Evolutionary conservation across 176 grass and related monocot species (phyloP).

Genomic region (Pontederia crassipes): DNA sequence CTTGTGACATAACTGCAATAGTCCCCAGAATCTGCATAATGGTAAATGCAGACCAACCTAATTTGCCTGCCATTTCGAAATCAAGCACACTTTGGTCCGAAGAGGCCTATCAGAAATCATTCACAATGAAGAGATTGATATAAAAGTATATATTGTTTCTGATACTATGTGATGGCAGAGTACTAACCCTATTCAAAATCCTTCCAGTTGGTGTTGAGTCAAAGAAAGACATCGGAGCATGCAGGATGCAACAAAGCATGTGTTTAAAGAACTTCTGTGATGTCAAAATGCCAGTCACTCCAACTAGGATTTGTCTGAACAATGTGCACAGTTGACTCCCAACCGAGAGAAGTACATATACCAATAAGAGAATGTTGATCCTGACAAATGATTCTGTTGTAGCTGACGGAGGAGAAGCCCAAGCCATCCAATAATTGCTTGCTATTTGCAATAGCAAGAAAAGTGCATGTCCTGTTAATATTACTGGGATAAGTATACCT

Average conservation of each 20-base stretch:
- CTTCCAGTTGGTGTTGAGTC: slow-evolving; percentile 38
- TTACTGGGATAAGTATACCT: slow-evolving; percentile 59
- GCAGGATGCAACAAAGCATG: slow-evolving; percentile 19
- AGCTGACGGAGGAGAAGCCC: slow-evolving; percentile 61
- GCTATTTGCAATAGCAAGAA: slow-evolving; percentile 83
- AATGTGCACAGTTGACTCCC: slow-evolving; percentile 46
- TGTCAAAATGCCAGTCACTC: slow-evolving; percentile 11
- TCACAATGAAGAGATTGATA: not conserved
- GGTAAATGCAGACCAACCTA: slow-evolving; percentile 69
- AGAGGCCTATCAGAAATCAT: slow-evolving; percentile 41
- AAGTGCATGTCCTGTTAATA: slow-evolving; percentile 47
- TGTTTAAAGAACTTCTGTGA: slow-evolving; percentile 19
- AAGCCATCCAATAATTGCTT: slow-evolving; percentile 99
- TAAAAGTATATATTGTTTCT: not conserved
- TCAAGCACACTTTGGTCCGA: slow-evolving; percentile 88
- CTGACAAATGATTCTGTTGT: slow-evolving; percentile 32
- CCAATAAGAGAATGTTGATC: slow-evolving; percentile 39
- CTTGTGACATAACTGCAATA: slow-evolving; percentile 85
- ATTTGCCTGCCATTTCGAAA: slow-evolving; percentile 49
- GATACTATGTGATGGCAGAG: not conserved
- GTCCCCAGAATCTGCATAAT: slow-evolving; percentile 88
- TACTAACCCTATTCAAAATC: slow-evolving; percentile 37
- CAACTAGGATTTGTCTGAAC: slow-evolving; percentile 16
- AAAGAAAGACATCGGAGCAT: slow-evolving; percentile 38
- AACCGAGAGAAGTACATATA: slow-evolving; percentile 55